Base-by-base conservation (phyloP, 2,329 filamentous ascomycete species). In the Ploettnerulaceae sp. region DNA sequence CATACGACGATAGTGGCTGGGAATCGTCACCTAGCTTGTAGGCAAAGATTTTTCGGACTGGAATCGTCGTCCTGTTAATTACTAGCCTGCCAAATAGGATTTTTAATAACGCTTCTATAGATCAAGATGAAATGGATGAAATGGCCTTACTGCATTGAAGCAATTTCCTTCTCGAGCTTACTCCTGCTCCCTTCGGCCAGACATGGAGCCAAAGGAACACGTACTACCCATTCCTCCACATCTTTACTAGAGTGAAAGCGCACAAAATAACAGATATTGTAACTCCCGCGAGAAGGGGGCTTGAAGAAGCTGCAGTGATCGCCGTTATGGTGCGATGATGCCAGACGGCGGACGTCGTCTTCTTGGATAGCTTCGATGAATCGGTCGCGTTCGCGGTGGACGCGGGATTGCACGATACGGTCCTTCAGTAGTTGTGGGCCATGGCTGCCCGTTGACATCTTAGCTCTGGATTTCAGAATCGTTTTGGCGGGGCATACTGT, bases 241-340 rank as follows among this genome's bases (percentile, higher is more conserved):
- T 26, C 21, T 43, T 22, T 26, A 14, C 18, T 9, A 5, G 38
- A 48, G 21, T 22, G 24, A 45, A 59, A 60, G 14, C 51, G 47
- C 38, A 59, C 52, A 41, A 58, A 59, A 37, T 45, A 60, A 50
- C 56, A 59, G 31, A 57, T 55, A 45, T 58, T 59, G 49, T 52
- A 60, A 42, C 50, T 59, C 12, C 55, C 56, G 8, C 51, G 47
- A 20, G 26, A 26, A 8, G 49, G 53, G 26, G 41, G 28, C 41
- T 52, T 43, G 45, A 59, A 58, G 48, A 52, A 54, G 21, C 6
- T 33, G 48, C 56, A 57, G 37, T 20, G n/a, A 20, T 56, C 53
- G 31, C 50, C 53, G 34, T 49, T 46, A 25, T 52, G 46, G 36
- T 52, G 31, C 31, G 24, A 49, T 8, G 49, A 21, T 35, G 47